These are phyloP conservation scores for Primulina huaijiensis DNA, from an alignment of 257 asterid genomes.

Conservation along the genomic window DNA sequence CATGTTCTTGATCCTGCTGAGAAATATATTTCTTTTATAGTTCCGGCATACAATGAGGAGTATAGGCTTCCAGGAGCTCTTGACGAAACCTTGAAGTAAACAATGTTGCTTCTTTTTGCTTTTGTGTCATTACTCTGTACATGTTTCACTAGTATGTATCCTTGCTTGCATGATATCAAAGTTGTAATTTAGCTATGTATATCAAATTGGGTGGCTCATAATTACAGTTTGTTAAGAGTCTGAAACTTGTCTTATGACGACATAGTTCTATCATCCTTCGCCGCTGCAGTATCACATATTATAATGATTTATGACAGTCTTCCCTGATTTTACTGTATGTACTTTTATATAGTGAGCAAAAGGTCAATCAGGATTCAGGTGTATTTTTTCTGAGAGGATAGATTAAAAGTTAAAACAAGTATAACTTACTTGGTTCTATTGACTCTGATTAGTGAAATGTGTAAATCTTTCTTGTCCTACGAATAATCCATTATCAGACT, in stretches of 20 bases:
- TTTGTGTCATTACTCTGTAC: slow-evolving; percentile 4
- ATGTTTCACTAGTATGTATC: neutral
- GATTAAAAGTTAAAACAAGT: too few species aligned
- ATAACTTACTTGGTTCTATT: too few species aligned
- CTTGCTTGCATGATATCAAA: slow-evolving; percentile 12
- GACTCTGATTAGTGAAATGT: neutral
- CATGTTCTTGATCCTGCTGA: slow-evolving; percentile 72
- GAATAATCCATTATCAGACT: neutral
- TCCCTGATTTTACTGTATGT: neutral
- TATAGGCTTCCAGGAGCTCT: slow-evolving; percentile 91
- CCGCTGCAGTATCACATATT: neutral
- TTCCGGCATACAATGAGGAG: slow-evolving; percentile 95
- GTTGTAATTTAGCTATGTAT: neutral
- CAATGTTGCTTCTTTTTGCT: slow-evolving; percentile 14
- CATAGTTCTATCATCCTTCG: neutral
- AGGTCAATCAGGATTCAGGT: neutral
- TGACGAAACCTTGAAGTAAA: slow-evolving; percentile 73
- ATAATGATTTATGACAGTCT: neutral
- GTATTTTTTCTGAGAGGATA: too few species aligned
- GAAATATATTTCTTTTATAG: slow-evolving; percentile 70
- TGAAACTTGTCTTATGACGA: neutral
- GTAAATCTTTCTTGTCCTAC: too few species aligned
- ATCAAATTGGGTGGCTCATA: neutral
- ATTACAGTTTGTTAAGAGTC: neutral
- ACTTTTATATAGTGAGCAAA: neutral